Evolutionary conservation across 148 eudicot genomes (phyloP).

Genomic region (Persicaria tinctoria): DNA sequence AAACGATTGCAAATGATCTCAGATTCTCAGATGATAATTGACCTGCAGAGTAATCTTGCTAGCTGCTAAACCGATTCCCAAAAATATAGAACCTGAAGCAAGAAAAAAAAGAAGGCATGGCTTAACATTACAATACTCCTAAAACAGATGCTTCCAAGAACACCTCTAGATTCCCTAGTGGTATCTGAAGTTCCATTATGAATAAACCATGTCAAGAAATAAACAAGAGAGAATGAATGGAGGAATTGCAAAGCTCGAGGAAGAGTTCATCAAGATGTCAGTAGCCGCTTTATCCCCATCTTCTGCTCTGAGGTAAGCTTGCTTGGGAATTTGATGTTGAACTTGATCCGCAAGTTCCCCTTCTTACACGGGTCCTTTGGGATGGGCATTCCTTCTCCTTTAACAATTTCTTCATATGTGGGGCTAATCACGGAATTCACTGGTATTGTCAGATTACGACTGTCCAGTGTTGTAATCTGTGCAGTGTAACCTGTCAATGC

Average conservation of each 20-base stretch:
- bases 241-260: conserved; percentile 4
- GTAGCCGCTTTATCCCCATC: conserved; percentile 49
- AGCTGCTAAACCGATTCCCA: background rate
- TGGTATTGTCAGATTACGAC: conserved; percentile 47
- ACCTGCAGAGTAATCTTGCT: background rate
- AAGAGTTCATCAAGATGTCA: conserved; percentile 28
- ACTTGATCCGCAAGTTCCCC: conserved; percentile 61
- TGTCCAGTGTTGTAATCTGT: conserved; percentile 57
- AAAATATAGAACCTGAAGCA: background rate
- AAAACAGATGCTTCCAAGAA: conserved; percentile 6
- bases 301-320: conserved; percentile 72
- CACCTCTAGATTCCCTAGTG: background rate
- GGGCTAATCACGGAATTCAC: conserved; percentile 49
- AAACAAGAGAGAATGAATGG: background rate
- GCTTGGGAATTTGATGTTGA: conserved; percentile 62
- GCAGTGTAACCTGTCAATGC: conserved; percentile 67
- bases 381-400: conserved; percentile 76
- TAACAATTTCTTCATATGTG: conserved; percentile 56
- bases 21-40: background rate
- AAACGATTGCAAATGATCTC: too few relatives aligned
- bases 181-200: conserved; percentile 3
- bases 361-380: conserved; percentile 59
- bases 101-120: background rate
- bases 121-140: background rate
- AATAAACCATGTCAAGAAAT: conserved; percentile 6